Conservation (phyloP, 2,329 filamentous ascomycete species). For the Cladophialophora bantiana region DNA sequence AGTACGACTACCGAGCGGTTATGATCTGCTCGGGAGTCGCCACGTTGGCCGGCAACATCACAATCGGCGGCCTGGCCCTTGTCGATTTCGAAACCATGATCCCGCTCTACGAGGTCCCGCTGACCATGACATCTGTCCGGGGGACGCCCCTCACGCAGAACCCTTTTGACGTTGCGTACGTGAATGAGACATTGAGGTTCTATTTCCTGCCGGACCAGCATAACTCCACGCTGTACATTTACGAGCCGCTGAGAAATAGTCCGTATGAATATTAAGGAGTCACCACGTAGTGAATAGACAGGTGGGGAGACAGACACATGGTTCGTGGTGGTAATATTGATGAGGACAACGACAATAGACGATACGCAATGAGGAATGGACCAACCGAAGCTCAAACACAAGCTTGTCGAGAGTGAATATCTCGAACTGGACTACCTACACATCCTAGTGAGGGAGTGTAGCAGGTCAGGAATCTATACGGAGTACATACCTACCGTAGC, state of each 20-base stretch:
- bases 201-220: conserved; percentile 59
- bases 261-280: conserved; percentile 26
- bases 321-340: too few relatives aligned
- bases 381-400: neutral
- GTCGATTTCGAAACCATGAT: conserved; percentile 55
- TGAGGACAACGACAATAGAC: neutral
- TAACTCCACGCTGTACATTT: conserved; percentile 57
- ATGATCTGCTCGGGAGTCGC: conserved; percentile 60
- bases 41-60: conserved; percentile 42
- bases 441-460: neutral
- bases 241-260: conserved; percentile 48
- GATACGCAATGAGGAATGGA: neutral
- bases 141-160: conserved; percentile 57
- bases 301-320: neutral
- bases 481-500: neutral
- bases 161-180: conserved; percentile 56
- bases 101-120: conserved; percentile 56
- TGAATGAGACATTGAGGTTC: conserved; percentile 50
- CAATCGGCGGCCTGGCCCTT: conserved; percentile 57
- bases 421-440: neutral
- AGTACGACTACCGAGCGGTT: conserved; percentile 49
- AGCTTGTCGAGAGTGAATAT: neutral
- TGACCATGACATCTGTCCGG: conserved; percentile 51
- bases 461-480: neutral
- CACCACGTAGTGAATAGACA: neutral